Evolutionary conservation across 495 filamentous ascomycete species (phyloP), one percentile per base, ranked within the genome.

Genomic region (Hyaloscypha finlandica): DNA sequence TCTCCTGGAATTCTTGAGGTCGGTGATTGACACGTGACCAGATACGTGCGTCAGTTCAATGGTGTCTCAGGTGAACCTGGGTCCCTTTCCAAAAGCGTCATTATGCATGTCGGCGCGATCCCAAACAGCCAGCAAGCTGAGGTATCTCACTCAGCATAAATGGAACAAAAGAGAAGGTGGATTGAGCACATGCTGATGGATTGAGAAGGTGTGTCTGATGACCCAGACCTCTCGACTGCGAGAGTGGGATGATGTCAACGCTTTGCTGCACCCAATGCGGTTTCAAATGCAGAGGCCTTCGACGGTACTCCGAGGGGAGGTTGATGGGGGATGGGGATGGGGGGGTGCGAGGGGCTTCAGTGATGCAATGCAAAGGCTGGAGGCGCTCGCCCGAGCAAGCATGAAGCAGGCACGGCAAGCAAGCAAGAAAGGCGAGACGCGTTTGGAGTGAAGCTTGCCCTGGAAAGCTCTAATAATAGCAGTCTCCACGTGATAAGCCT

Each of bases 161-260:
- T 33, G n/a, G 57, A 61, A 22, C 5, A 25, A 30, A 5, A 6
- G 20, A 33, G 59, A n/a, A 14, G 35, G 31, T 33, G 42, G 35
- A 29, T 42, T 33, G 56, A 32, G 30, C 56, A 33, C 30, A 37
- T 59, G 29, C 30, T 37, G 56, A 14, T 56, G 39, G 22, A 39
- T 5, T 30, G 8, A 42, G 54, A 58, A 48, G 45, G 64, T 59
- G 64, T 66, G 64, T 66, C 64, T 66, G 64, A 48, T 66, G 64
- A 66, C 56, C 53, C 16, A 25, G 19, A 56, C 53, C 53, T 55
- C 64, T 55, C 25, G 30, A 57, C 9, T 12, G 9, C 9, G 6
- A 16, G 52, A 64, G 62, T 33, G 31, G 25, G 31, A 64, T 39
- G 52, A 14, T 11, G 37, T 39, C 35, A 32, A 56, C 52, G 48